A percentile compares a stretch with the other conserved stretches of the same genome.
These are phyloP conservation scores for Geum urbanum DNA, from an alignment of 306 rosid species.

Conservation along the genomic window DNA sequence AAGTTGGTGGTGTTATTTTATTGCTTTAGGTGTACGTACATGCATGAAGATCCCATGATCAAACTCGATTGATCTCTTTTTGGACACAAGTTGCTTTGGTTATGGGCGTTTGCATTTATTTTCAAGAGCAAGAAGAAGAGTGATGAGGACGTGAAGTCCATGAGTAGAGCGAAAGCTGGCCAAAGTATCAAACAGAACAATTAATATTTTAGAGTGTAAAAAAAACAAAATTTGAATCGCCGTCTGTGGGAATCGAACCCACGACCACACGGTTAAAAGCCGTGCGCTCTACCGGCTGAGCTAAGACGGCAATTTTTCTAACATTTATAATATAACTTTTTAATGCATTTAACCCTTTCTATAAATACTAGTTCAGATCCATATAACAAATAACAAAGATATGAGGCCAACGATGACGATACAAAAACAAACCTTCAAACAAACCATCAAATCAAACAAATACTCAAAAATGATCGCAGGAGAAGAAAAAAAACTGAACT, in stretches of 20 bases:
- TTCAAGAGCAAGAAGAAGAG: background rate
- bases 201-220: too few relatives aligned
- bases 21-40: constrained; percentile 13
- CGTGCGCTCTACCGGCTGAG: constrained; percentile 89
- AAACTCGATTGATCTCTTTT: background rate
- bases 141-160: constrained; percentile 54
- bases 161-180: constrained; percentile 16
- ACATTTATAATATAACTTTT: too few relatives aligned
- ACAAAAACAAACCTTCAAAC: too few relatives aligned
- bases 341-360: too few relatives aligned
- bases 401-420: too few relatives aligned
- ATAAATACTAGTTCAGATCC: too few relatives aligned
- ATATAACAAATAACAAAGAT: too few relatives aligned
- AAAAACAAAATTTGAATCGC: constrained; percentile 3
- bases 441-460: too few relatives aligned
- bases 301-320: constrained; percentile 24
- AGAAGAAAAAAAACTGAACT: too few relatives aligned
- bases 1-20: constrained; percentile 22
- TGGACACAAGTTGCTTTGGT: constrained; percentile 3
- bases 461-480: too few relatives aligned
- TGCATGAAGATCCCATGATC: constrained; percentile 53
- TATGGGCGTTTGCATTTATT: constrained; percentile 11
- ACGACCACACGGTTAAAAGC: constrained; percentile 51
- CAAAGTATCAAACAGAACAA: background rate
- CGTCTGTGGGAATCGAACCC: constrained; percentile 92